Base-by-base conservation (phyloP, 768 basidiomycete species). In the Suillus tomentosus region DNA sequence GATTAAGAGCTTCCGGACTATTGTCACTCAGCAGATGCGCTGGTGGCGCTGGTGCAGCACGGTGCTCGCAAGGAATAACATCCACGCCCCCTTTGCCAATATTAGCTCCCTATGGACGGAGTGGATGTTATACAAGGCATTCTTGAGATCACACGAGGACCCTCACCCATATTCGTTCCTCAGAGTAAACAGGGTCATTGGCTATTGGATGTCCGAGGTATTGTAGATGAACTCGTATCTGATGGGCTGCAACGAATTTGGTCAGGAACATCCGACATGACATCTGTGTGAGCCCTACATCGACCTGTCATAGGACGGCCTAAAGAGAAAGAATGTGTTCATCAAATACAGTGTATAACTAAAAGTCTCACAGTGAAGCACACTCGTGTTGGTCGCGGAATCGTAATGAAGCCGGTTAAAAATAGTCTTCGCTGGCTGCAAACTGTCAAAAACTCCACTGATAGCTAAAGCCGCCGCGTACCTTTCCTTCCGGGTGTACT, bases 181-280 rank as follows among this genome's bases (percentile, higher is more conserved):
- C 90, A 19, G 91, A 90, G 76, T 99, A 99, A 3, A 99, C 84
- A 2, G 95, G 93, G 69, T 99, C 97, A 73, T 99, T 99, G 13
- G 94, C 92, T 66, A 99, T 95, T 0, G 97, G 91, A 72, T 92
- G 80, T 1, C 96, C 97, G 63, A 99, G 85, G 76, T 85, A 98
- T 76, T 99, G 97, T 3, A 99, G 84, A 72, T 99, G 97, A 3
- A 99, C 96, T 58, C 97, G 86, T 64, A 99, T 92, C 76, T 99
- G 97, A 78, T 99, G 97, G 0, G 97, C 95, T 97, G 68, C 50
- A 63, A 70, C 60, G 15, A 48, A 67, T 64, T 62, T 53, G 59
- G 58, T 36, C 14, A 61, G 37, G 10, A 40, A 39, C 14, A 50
- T 66, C 22, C 37, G 53, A 14, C 15, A 3, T 24, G 42, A 2